Conservation (phyloP, 2,329 filamentous ascomycete species). For the Hypoxylon sp. region DNA sequence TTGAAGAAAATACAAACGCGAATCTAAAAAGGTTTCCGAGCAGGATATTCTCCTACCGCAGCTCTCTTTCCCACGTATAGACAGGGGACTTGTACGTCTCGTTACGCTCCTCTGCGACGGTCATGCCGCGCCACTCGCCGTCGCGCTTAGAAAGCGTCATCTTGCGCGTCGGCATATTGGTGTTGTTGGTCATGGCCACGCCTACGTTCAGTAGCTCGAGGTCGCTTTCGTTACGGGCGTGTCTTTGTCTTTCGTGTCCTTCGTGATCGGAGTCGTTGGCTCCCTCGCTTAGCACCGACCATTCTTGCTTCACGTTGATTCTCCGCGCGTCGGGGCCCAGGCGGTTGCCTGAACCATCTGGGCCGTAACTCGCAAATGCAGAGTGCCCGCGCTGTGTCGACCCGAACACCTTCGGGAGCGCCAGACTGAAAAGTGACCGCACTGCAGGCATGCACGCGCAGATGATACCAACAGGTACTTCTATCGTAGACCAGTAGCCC, state of each 20-base stretch:
- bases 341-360: conserved; percentile 21
- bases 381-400: conserved; percentile 31
- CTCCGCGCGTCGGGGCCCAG: conserved; percentile 18
- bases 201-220: conserved; percentile 25
- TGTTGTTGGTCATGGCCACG: neutral
- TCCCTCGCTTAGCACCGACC: conserved; percentile 39
- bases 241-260: too few relatives aligned
- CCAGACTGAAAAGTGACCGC: conserved; percentile 42
- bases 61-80: conserved; percentile 15
- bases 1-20: too few relatives aligned
- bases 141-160: conserved; percentile 31
- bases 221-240: conserved; percentile 14
- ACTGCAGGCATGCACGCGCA: conserved; percentile 47
- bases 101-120: conserved; percentile 1
- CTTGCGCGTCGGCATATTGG: conserved; percentile 15
- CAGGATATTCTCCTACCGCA: conserved; percentile 13
- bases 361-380: conserved; percentile 24
- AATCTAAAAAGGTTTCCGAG: too few relatives aligned
- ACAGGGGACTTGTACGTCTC: conserved; percentile 15
- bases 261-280: conserved; percentile 4
- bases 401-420: conserved; percentile 42
- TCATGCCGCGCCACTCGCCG: conserved; percentile 26
- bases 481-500: conserved; percentile 47
- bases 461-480: conserved; percentile 46
- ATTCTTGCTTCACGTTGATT: conserved; percentile 45